phyloP scores from a whole-genome alignment of 257 asterid genomes.

The Solanum piurae region DNA sequence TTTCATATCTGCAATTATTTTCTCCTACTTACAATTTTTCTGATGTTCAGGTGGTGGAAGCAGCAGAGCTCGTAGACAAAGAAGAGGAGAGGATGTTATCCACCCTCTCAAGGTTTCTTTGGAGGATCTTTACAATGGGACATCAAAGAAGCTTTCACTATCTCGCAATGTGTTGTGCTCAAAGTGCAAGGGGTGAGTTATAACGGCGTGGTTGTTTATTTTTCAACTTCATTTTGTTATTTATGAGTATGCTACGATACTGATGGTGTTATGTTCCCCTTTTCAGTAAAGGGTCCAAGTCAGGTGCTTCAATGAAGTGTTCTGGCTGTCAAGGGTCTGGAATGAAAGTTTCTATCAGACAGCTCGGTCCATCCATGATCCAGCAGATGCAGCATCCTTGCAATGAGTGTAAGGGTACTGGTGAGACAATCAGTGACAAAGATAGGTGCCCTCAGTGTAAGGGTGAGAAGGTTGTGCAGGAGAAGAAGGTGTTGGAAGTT shows the following conservation, averaged over 20 bases:
- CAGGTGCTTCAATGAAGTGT: slow-evolving; percentile 87
- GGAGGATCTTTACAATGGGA: slow-evolving; percentile 77
- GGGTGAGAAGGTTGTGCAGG: slow-evolving; percentile 81
- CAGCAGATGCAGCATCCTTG: slow-evolving; percentile 97
- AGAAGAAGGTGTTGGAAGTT: slow-evolving; percentile 88
- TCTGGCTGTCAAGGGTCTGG: slow-evolving; percentile 92
- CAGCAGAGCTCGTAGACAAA: slow-evolving; percentile 83
- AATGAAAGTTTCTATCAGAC: slow-evolving; percentile 78
- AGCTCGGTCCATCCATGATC: slow-evolving; percentile 90
- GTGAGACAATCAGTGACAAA: slow-evolving; percentile 69
- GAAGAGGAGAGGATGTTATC: slow-evolving; percentile 89
- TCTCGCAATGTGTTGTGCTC: slow-evolving; percentile 76
- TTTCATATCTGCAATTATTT: background rate
- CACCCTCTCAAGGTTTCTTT: slow-evolving; percentile 91
- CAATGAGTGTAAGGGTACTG: slow-evolving; percentile 88
- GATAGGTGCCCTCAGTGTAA: slow-evolving; percentile 82
- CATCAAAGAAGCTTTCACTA: slow-evolving; percentile 79
- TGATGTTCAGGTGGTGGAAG: slow-evolving; percentile 60
- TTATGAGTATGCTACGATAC: background rate
- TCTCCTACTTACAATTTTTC: background rate
- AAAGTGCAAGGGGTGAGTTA: slow-evolving; percentile 80
- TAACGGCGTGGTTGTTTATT: background rate
- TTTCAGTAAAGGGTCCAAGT: slow-evolving; percentile 85
- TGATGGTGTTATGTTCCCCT: background rate
- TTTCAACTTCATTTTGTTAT: background rate